phyloP scores from a whole-genome alignment of 1,139 yeast species.

The Neolecta irregularis region DNA sequence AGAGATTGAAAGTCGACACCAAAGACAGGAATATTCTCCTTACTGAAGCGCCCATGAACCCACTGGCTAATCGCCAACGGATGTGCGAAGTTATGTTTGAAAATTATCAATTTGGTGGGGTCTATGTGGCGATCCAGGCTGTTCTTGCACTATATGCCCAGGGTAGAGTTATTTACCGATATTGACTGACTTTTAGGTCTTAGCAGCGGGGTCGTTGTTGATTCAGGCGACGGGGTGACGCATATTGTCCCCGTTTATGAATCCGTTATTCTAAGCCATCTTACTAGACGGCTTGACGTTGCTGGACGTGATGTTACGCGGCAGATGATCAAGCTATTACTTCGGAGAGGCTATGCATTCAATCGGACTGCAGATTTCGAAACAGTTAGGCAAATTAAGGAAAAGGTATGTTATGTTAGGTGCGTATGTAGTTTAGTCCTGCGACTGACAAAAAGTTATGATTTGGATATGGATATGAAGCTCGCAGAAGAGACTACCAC shows the following conservation, averaged over 20 bases:
- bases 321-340: constrained; percentile 71
- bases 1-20: constrained; percentile 66
- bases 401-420: constrained; percentile 73
- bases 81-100: constrained; percentile 98
- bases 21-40: constrained; percentile 66
- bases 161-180: constrained; percentile 29
- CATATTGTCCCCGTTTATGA: constrained; percentile 97
- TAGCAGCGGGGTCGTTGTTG: constrained; percentile 96
- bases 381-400: constrained; percentile 94
- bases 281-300: constrained; percentile 82
- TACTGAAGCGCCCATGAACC: constrained; percentile 98
- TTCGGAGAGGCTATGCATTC: constrained; percentile 94
- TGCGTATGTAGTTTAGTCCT: neutral
- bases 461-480: constrained; percentile 73
- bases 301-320: constrained; percentile 98
- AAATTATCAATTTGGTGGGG: constrained; percentile 88
- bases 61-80: constrained; percentile 75
- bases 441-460: constrained; percentile 40
- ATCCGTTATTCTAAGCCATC: constrained; percentile 83
- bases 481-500: constrained; percentile 89
- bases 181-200: constrained; percentile 23
- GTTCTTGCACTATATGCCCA: constrained; percentile 94
- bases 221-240: constrained; percentile 89
- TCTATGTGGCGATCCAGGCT: constrained; percentile 95
- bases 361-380: constrained; percentile 97